A percentile compares a stretch with the other conserved stretches of the same genome.
Evolutionary conservation across 768 basidiomycete genomes (phyloP).

Genomic region (Leccinum imitatum): DNA sequence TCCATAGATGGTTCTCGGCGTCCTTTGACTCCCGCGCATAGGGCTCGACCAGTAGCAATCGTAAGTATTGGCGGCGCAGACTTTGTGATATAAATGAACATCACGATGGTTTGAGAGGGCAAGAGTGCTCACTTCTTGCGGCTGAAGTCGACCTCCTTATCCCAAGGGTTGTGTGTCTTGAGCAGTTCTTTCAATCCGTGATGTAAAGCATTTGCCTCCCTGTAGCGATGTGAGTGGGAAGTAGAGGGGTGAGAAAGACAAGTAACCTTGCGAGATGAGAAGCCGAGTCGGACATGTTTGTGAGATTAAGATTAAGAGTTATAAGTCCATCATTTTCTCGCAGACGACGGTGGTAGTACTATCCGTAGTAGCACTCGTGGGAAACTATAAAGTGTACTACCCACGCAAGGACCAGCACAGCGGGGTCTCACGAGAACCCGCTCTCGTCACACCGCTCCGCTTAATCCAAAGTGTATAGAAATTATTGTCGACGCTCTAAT

Average conservation of each 20-base stretch:
- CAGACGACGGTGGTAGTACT: not conserved
- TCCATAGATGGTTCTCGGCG: slow-evolving; percentile 84
- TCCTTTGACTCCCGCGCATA: slow-evolving; percentile 73
- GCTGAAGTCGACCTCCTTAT: slow-evolving; percentile 82
- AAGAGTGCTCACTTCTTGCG: slow-evolving; percentile 70
- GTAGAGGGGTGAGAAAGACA: slow-evolving; percentile 1
- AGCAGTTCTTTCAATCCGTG: slow-evolving; percentile 74
- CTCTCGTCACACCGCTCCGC: not conserved
- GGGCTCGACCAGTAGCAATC: slow-evolving; percentile 66
- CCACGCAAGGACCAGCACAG: not conserved
- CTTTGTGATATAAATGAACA: slow-evolving; percentile 35
- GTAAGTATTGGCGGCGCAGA: slow-evolving; percentile 68
- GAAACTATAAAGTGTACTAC: slow-evolving; percentile 13
- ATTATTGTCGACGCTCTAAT: not conserved
- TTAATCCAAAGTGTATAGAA: not conserved
- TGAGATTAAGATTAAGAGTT: slow-evolving; percentile 14
- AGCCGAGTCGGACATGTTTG: slow-evolving; percentile 42
- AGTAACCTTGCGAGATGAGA: slow-evolving; percentile 37
- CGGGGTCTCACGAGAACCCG: not conserved
- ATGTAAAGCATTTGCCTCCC: slow-evolving; percentile 78
- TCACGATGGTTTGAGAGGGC: slow-evolving; percentile 4
- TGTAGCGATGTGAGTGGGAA: slow-evolving; percentile 31
- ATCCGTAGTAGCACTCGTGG: slow-evolving; percentile 20
- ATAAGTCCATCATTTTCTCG: slow-evolving; percentile 32
- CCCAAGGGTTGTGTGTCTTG: slow-evolving; percentile 74